Evolutionary conservation across 768 basidiomycete species (phyloP).

Genomic region (Amanita phalloides): DNA sequence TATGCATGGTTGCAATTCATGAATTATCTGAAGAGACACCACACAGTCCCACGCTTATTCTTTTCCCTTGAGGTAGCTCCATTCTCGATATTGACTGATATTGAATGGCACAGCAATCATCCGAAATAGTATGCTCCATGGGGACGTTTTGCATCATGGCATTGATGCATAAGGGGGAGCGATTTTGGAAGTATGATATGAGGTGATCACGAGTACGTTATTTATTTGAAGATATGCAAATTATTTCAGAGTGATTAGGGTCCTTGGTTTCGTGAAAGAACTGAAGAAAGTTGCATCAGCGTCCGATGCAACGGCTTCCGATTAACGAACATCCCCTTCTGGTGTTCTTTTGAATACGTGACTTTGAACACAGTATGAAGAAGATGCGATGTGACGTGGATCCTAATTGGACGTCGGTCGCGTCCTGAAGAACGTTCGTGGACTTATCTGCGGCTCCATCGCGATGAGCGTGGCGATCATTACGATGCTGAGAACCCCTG

Average conservation of each 20-base stretch:
- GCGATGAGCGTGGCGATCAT: constrained; percentile 15
- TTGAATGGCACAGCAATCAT: constrained; percentile 15
- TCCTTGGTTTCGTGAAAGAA: background rate
- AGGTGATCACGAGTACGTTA: constrained; percentile 20
- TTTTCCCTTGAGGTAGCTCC: constrained; percentile 15
- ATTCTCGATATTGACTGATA: constrained; percentile 22
- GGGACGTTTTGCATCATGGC: constrained; percentile 22
- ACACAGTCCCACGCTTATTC: constrained; percentile 13
- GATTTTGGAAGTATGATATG: constrained; percentile 21
- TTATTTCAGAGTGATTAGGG: constrained; percentile 13
- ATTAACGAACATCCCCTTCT: background rate
- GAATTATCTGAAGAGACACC: constrained; percentile 2
- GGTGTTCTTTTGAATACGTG: background rate
- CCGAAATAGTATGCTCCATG: constrained; percentile 19
- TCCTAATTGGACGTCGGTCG: constrained; percentile 6
- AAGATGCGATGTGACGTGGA: constrained; percentile 16
- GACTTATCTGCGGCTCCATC: constrained; percentile 10
- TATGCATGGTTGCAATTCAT: background rate
- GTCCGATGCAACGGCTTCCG: background rate
- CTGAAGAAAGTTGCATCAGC: background rate
- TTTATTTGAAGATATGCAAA: constrained; percentile 24
- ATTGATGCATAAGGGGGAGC: constrained; percentile 17
- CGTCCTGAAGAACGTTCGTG: constrained; percentile 9
- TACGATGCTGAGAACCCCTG: constrained; percentile 11
- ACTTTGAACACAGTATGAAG: background rate